Evolutionary conservation across 106 monocot genomes (phyloP), one percentile per base, ranked within the genome.

Genomic region (Allium fistulosum): DNA sequence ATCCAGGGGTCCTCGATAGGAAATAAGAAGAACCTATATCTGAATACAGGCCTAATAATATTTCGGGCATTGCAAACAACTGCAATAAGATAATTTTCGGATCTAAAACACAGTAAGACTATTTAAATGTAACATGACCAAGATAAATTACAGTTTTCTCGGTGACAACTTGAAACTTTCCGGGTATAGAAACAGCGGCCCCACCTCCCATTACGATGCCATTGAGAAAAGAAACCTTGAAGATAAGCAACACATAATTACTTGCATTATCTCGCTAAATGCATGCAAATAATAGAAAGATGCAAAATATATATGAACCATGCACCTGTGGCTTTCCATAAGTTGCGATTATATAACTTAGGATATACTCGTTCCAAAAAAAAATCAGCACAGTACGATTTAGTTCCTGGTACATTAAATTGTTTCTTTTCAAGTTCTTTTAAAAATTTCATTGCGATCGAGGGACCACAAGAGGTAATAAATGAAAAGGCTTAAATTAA

Each of bases 191-290:
- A 71, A 94, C 71, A 80, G 90, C 94, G 66, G 90, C 94, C 46
- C 94, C 94, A 69, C 90, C 90, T 53, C 94, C 94, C 86, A 94
- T 80, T 55, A 90, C 90, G 73, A 94, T 85, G 60, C 90, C 90
- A 80, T 80, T 68, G 53, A 94, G 90, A 67, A 94, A 58, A 14
- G 94, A 94, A 78, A 94, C 94, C 94, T 94, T 69, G 13, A 76
- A 8, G 10, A 50, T 37, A 48, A 22, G 28, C 28, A 28, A 28
- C 28, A 28, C 28, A 28, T 2, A 28, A 69, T 22, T 55, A 69
- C 4, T 2, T 8, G 14, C 27, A 68, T 53, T 27, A 51, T 68
- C 53, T 11, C 4, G 51, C 5, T n/a, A 53, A 27, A 15, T 16
- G 14, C 3, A 26, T 12, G 13, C 28, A 63, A 16, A 49, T 28